Conservation (phyloP, 139 green algal species). For the Deuterostichococcus epilithicus region DNA sequence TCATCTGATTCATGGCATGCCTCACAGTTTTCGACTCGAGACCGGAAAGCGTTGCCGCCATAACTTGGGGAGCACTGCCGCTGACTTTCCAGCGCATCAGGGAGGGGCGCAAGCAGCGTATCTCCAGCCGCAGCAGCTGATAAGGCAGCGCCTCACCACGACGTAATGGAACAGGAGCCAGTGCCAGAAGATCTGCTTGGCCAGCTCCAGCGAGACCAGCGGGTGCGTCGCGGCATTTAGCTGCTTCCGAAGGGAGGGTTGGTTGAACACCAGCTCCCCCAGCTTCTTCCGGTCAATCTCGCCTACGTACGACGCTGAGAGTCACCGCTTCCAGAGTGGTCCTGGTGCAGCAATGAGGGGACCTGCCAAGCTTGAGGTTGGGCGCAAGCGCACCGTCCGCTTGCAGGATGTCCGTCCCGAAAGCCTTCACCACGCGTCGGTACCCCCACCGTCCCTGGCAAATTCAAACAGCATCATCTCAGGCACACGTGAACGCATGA, state of each 20-base stretch:
- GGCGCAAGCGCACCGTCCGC: slow-evolving; percentile 30
- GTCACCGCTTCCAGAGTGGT: neutral
- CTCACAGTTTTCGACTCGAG: neutral
- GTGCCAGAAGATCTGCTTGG: slow-evolving; percentile 29
- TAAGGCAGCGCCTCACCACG: slow-evolving; percentile 31
- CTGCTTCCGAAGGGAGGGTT: slow-evolving; percentile 34
- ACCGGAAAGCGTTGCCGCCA: neutral
- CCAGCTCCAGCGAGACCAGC: slow-evolving; percentile 48
- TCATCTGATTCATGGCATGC: no score
- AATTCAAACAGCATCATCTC: neutral
- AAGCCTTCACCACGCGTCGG: slow-evolving; percentile 46
- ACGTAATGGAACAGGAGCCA: slow-evolving; percentile 44
- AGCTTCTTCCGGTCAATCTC: slow-evolving; percentile 63
- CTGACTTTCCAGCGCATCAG: no score
- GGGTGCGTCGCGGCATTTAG: slow-evolving; percentile 74
- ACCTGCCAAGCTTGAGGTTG: neutral
- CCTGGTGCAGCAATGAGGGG: neutral
- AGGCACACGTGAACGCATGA: neutral
- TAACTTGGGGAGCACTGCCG: no score
- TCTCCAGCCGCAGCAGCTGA: neutral
- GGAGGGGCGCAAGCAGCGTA: no score
- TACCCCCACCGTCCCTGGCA: slow-evolving; percentile 63
- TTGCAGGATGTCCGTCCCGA: slow-evolving; percentile 39
- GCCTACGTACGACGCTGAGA: slow-evolving; percentile 29
- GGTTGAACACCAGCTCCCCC: slow-evolving; percentile 57